These are phyloP conservation scores for Pythium chondricola DNA, from an alignment of 352 stramenopile genomes.

Conservation along the genomic window DNA sequence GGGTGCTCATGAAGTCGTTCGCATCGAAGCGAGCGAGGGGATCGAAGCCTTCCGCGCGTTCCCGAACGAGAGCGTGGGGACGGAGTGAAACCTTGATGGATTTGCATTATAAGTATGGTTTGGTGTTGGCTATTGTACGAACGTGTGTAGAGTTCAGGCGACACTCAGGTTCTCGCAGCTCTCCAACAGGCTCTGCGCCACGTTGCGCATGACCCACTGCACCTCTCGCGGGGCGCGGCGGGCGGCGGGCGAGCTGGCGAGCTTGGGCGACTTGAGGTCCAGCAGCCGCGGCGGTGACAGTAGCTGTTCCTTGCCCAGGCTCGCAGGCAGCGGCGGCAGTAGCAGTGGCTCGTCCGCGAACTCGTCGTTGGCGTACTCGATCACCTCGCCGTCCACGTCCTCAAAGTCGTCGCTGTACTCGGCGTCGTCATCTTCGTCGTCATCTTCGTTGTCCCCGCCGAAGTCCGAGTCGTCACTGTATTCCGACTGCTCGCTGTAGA, in stretches of 20 bases:
- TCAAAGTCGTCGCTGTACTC: conserved; percentile 85
- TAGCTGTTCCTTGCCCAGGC: conserved; percentile 21
- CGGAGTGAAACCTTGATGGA: background rate
- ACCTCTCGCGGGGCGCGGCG: conserved; percentile 38
- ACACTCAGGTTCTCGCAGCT: conserved; percentile 41
- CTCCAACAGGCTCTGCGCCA: conserved; percentile 60
- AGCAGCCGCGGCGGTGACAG: background rate
- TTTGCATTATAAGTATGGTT: background rate
- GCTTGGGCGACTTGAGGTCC: conserved; percentile 5
- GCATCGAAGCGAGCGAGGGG: background rate
- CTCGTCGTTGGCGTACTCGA: conserved; percentile 70
- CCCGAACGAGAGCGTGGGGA: conserved; percentile 10
- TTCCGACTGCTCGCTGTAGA: conserved; percentile 74
- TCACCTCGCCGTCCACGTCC: conserved; percentile 66
- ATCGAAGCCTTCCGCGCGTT: conserved; percentile 14
- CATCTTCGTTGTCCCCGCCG: conserved; percentile 48
- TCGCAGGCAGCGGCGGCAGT: no score
- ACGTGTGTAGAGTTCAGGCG: conserved; percentile 35
- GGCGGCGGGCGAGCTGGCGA: conserved; percentile 12
- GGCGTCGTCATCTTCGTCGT: conserved; percentile 53
- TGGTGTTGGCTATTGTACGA: conserved; percentile 12
- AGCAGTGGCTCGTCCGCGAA: conserved; percentile 42
- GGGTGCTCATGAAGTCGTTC: conserved; percentile 8
- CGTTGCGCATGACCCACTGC: conserved; percentile 70
- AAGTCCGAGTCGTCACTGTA: conserved; percentile 81